Evolutionary conservation across 1,284 basidiomycete species (phyloP).

Genomic region (Irpex rosettiformis): DNA sequence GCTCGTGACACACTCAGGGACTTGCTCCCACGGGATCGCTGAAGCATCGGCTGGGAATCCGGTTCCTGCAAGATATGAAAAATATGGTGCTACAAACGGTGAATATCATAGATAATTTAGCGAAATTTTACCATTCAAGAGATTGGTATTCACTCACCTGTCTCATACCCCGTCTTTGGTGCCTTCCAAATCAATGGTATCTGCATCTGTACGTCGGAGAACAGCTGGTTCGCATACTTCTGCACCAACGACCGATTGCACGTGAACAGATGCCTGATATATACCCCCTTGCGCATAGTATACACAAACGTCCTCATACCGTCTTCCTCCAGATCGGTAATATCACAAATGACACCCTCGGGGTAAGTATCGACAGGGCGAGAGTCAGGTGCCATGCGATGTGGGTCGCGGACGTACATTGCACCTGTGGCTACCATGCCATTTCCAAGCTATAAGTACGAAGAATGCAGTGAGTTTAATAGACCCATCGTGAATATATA

Average conservation of each 20-base stretch:
- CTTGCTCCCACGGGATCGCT: slow-evolving; percentile 21
- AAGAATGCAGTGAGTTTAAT: slow-evolving; percentile 1
- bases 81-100: slow-evolving; percentile 24
- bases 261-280: slow-evolving; percentile 36
- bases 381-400: slow-evolving; percentile 23
- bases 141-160: slow-evolving; percentile 21
- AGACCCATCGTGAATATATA: not conserved
- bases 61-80: slow-evolving; percentile 22
- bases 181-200: slow-evolving; percentile 27
- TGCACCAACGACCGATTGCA: slow-evolving; percentile 34
- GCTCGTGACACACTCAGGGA: slow-evolving; percentile 24
- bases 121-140: not conserved
- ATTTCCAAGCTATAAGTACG: slow-evolving; percentile 20
- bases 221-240: slow-evolving; percentile 26
- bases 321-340: slow-evolving; percentile 22
- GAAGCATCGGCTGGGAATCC: slow-evolving; percentile 11
- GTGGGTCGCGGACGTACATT: slow-evolving; percentile 29
- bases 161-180: slow-evolving; percentile 9
- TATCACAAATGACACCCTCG: slow-evolving; percentile 16
- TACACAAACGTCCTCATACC: slow-evolving; percentile 31
- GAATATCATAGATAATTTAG: not conserved
- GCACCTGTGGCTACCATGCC: slow-evolving; percentile 19
- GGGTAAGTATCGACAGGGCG: slow-evolving; percentile 28
- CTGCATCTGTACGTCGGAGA: slow-evolving; percentile 30
- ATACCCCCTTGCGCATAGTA: slow-evolving; percentile 19